Percentiles rank a stretch among this genome's conserved stretches.
Evolutionary conservation across 2,329 filamentous ascomycete genomes (phyloP).

Genomic region (Pseudopyricularia cyperi): DNA sequence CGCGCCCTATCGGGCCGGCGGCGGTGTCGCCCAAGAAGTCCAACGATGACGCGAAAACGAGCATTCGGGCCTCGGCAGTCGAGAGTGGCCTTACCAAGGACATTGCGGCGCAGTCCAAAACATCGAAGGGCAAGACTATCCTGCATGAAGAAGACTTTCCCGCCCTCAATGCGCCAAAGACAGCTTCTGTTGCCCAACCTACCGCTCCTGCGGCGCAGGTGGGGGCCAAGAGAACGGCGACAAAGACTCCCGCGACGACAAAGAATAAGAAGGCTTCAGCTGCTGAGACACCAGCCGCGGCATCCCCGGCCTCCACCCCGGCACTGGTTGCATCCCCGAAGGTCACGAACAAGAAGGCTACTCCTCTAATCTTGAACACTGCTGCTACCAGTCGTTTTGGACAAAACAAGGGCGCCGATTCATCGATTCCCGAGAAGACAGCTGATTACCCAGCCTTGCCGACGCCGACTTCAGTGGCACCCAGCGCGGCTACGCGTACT

Average conservation of each 20-base stretch:
- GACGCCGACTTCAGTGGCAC: constrained; percentile 30
- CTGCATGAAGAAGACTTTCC: constrained; percentile 53
- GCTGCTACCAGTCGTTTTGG: constrained; percentile 29
- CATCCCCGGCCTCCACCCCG: not conserved
- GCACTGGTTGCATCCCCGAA: not conserved
- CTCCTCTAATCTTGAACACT: constrained; percentile 33
- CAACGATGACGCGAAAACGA: constrained; percentile 24
- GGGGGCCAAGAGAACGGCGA: constrained; percentile 15
- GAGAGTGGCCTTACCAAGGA: constrained; percentile 34
- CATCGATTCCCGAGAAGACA: constrained; percentile 19
- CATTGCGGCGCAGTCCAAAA: constrained; percentile 23
- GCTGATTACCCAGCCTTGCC: constrained; percentile 38
- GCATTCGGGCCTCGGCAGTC: constrained; percentile 28
- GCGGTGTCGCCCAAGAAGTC: constrained; percentile 10
- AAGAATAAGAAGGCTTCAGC: constrained; percentile 12
- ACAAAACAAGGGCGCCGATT: constrained; percentile 16
- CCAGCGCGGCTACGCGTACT: constrained; percentile 42
- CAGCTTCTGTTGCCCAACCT: constrained; percentile 17
- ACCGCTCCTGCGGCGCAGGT: constrained; percentile 17
- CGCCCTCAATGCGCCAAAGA: constrained; percentile 35
- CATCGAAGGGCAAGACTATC: constrained; percentile 18
- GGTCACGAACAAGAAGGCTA: constrained; percentile 21
- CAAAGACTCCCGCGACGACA: constrained; percentile 8
- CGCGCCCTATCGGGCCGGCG: constrained; percentile 1
- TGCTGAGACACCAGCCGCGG: not conserved